Base-by-base conservation (phyloP, 73 alveolate genomes). In the Paramecium primaurelia region DNA sequence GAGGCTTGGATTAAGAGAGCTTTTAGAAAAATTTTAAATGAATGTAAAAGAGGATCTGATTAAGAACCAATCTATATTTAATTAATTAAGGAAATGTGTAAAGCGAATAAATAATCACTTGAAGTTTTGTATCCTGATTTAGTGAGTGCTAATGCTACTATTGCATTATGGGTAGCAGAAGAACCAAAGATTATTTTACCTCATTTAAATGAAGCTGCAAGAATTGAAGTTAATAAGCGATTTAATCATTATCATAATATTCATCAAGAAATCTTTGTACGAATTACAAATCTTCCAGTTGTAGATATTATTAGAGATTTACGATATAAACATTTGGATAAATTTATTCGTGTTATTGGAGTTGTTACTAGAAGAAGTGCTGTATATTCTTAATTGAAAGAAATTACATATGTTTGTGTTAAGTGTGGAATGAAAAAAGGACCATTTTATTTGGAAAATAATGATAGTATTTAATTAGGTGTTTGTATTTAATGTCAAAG, bases 331-430 rank as follows among this genome's bases (percentile, higher is more conserved):
- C 99, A 99, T 95, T 94, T 98, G 69, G 99, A 98, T 77, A 98
- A 97, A 87, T 96, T 99, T 88, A 93, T 99, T 51, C 94, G 98
- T 92, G 98, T 99, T 68, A 93, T 94, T 77, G 99, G 99, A 6
- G 99, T 99, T 20, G 97, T 98, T 71, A 99, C 99, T 60, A 96
- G 98, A 93, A 95, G 99, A 59, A 97, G 99, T 68, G 95, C 97
- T 28, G 99, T 99, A 12, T 96, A 92, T 95, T 99, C 99, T 32
- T 97, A 99, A 92, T 95, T 99, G 86, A 94, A 92, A 88, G 95
- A 96, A 51, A 96, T 98, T 59, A 95, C 92, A 95, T 97, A 97
- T 88, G 92, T 92, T 73, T 99, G 99, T 92, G 96, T 94, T 40
- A 94, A 95, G 68, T 99, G 99, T 93, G 99, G 99, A 16, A 98